Evolutionary conservation across 2,329 filamentous ascomycete species (phyloP).

Genomic region (Davidsoniella australis): DNA sequence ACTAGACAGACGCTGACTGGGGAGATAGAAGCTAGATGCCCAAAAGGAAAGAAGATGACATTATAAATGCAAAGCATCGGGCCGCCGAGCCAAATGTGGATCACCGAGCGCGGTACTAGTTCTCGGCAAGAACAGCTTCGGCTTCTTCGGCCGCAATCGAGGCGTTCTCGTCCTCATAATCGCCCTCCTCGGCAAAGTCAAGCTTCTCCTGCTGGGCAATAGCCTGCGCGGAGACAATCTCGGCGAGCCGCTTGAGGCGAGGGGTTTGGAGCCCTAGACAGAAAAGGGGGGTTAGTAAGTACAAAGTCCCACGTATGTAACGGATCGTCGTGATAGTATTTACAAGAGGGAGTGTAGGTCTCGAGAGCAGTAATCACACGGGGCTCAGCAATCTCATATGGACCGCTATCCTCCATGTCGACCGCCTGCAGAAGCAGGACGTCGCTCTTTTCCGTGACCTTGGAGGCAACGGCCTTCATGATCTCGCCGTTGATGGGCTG

Average conservation of each 20-base stretch:
- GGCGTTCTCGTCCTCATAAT: slow-evolving; percentile 31
- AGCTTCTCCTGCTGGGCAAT: slow-evolving; percentile 87
- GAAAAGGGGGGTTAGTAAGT: slow-evolving; percentile 17
- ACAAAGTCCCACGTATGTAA: background rate
- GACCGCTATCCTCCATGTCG: slow-evolving; percentile 97
- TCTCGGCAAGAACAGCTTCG: slow-evolving; percentile 11
- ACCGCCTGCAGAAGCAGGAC: slow-evolving; percentile 84
- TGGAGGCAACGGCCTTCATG: slow-evolving; percentile 96
- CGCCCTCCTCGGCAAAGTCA: slow-evolving; percentile 33
- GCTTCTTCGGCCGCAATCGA: slow-evolving; percentile 12
- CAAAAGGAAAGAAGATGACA: slow-evolving; percentile 4
- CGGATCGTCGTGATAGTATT: slow-evolving; percentile 20
- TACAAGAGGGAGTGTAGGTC: slow-evolving; percentile 95
- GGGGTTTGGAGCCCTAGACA: slow-evolving; percentile 83
- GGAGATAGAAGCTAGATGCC: background rate
- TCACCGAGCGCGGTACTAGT: background rate
- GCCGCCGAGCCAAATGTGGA: too few relatives aligned
- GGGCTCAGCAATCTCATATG: slow-evolving; percentile 95
- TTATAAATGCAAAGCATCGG: background rate
- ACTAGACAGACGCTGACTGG: background rate
- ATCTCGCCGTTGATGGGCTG: slow-evolving; percentile 99
- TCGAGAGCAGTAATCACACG: slow-evolving; percentile 89
- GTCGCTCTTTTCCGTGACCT: slow-evolving; percentile 96
- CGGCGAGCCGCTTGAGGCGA: slow-evolving; percentile 83
- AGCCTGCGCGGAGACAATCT: slow-evolving; percentile 92